phyloP scores from a whole-genome alignment of 139 green algal species.

The Ettlia oleoabundans region DNA sequence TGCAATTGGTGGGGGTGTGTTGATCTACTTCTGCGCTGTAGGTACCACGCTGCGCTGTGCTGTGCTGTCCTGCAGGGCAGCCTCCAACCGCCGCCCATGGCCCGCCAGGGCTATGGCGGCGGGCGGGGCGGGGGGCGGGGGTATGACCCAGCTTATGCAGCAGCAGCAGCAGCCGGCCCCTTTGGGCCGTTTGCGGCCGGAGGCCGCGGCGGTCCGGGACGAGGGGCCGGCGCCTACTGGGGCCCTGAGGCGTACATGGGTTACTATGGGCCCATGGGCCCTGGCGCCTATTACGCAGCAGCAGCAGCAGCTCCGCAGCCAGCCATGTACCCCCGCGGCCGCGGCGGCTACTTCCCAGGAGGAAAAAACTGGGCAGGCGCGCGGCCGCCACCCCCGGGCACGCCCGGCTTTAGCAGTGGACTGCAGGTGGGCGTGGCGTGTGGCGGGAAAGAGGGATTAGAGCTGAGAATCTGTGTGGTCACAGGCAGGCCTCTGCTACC shows the following conservation, averaged over 20 bases:
- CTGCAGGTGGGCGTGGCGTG: constrained; percentile 59
- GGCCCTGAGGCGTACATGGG: constrained; percentile 29
- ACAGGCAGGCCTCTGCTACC: neutral
- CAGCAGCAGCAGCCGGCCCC: constrained; percentile 28
- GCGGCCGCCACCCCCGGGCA: constrained; percentile 58
- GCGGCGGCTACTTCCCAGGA: constrained; percentile 46
- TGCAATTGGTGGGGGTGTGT: too few species aligned
- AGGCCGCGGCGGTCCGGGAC: neutral
- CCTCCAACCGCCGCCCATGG: constrained; percentile 27
- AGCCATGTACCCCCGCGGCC: constrained; percentile 31
- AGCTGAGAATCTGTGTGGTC: neutral
- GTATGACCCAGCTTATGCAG: constrained; percentile 23
- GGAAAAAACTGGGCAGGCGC: constrained; percentile 53
- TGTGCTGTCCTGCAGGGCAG: constrained; percentile 5
- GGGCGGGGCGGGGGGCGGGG: constrained; percentile 4
- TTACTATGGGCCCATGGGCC: constrained; percentile 20
- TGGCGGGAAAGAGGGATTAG: too few species aligned
- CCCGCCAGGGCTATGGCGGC: constrained; percentile 1
- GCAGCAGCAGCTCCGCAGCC: constrained; percentile 24
- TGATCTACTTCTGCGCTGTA: too few species aligned
- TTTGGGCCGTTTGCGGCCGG: constrained; percentile 8
- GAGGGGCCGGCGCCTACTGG: constrained; percentile 9
- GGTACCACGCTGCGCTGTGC: too few species aligned
- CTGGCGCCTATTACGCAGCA: constrained; percentile 16
- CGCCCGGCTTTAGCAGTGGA: constrained; percentile 69